Evolutionary conservation across 257 asterid genomes (phyloP), one percentile per base, ranked within the genome.

Genomic region (Solanum sparsipilum): DNA sequence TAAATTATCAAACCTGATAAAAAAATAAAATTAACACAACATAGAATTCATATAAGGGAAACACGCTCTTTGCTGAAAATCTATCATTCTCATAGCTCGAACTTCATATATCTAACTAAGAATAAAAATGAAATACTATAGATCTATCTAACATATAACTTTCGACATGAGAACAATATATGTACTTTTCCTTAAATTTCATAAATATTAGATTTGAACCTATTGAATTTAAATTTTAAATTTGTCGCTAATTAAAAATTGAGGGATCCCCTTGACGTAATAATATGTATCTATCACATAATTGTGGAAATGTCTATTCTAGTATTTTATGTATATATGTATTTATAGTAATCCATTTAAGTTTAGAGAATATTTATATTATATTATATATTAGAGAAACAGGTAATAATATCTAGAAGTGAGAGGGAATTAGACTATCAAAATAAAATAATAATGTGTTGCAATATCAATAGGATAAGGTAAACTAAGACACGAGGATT

Each of bases 11-110:
- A 25, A 13, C 2, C 5, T 41, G 48, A 41, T 41, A 11, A 41
- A 15, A 48, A 48, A 44, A 44, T 39, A 44, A 44, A 5, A 5
- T 7, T 13, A 6, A 0, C 3, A 1, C 9, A 25, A 13, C 4
- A 65, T 25, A 67, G 3, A 6, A 27, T 2, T 67, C 18, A 13
- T 25, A 5, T 12, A 5, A 65, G 20, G 9, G 7, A 1, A 68
- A 27, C 2, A 68, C 1, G 2, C 3, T 68, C 5, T 1, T 6
- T 27, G 4, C 1, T 0, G 0, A 68, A 68, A 27, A 13, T 6
- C 4, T 70, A 0, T 13, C 13, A 31, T 29, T 70, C 2, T 1
- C 6, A 15, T 6, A 31, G 5, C n/a, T 70, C 1, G 6, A 15
- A 7, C 4, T 3, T 15, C 3, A 70, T 0, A 31, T 0, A 70